Evolutionary conservation across 306 rosid genomes (phyloP).

Genomic region (Prunus mongolica): DNA sequence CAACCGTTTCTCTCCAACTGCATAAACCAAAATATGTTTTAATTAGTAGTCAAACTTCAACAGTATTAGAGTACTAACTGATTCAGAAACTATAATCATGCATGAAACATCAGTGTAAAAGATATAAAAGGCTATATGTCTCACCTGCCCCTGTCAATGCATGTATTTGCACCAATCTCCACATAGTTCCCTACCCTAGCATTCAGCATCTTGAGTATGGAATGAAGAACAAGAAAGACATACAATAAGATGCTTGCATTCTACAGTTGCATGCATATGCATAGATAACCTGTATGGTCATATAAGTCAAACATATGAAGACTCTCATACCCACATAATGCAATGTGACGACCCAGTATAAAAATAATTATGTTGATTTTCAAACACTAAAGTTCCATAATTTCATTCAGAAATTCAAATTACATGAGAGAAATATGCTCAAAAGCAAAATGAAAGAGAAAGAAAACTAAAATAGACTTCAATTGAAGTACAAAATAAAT

Average conservation of each 20-base stretch:
- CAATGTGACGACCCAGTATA: neutral
- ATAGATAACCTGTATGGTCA: neutral
- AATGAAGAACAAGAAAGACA: constrained; percentile 28
- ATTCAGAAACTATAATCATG: constrained; percentile 10
- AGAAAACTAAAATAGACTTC: neutral
- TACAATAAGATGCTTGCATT: constrained; percentile 8
- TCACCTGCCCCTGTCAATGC: constrained; percentile 95
- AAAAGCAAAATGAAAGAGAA: neutral
- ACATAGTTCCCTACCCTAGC: constrained; percentile 66
- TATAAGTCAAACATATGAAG: neutral
- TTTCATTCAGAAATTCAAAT: neutral
- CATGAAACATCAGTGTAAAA: neutral
- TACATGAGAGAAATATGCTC: neutral
- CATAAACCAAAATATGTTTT: constrained; percentile 22
- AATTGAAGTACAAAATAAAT: constrained; percentile 1
- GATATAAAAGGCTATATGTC: constrained; percentile 11
- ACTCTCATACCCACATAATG: neutral
- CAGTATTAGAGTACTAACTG: constrained; percentile 20
- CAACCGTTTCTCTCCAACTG: constrained; percentile 95
- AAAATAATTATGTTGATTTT: neutral
- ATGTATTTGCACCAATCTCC: constrained; percentile 89
- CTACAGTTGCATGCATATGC: neutral
- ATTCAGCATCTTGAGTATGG: constrained; percentile 54
- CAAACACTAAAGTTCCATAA: neutral
- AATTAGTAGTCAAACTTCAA: constrained; percentile 13